phyloP scores from a whole-genome alignment of 2,329 filamentous ascomycete species.

The Trichoderma koningii region DNA sequence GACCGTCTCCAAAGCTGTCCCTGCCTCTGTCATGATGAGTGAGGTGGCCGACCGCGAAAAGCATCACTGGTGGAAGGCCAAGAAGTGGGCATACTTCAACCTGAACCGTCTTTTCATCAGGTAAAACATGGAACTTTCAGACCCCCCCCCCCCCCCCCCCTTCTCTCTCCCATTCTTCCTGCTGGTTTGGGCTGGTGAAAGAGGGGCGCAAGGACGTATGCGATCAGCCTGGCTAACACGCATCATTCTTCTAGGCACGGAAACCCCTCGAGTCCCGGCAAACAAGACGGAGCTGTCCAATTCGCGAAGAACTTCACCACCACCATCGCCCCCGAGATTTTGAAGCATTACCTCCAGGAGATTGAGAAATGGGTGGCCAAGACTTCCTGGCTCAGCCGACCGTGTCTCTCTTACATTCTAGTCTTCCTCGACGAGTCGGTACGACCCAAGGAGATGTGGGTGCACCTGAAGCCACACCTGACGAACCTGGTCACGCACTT shows the following conservation, averaged over 20 bases:
- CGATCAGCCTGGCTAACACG: background rate
- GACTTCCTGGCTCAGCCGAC: constrained; percentile 90
- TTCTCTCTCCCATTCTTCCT: background rate
- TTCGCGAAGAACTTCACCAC: constrained; percentile 90
- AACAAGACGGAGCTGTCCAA: constrained; percentile 71
- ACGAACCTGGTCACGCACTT: constrained; percentile 92
- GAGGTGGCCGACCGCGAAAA: constrained; percentile 82
- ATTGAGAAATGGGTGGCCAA: constrained; percentile 98
- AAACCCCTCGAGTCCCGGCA: constrained; percentile 76
- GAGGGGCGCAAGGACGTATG: background rate
- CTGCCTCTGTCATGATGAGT: constrained; percentile 79
- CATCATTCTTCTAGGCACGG: constrained; percentile 67
- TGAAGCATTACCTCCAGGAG: constrained; percentile 91
- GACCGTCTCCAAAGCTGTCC: constrained; percentile 82
- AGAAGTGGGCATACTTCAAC: constrained; percentile 99
- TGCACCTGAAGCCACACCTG: constrained; percentile 87
- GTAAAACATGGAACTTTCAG: constrained; percentile 48
- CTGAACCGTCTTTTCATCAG: constrained; percentile 92
- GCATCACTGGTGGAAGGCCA: constrained; percentile 99
- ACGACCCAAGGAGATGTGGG: constrained; percentile 96
- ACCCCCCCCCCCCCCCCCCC: too few relatives aligned
- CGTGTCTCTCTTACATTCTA: constrained; percentile 88
- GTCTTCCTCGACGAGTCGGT: constrained; percentile 97
- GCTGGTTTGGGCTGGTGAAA: too few relatives aligned
- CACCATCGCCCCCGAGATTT: constrained; percentile 91